Evolutionary conservation across 2,329 filamentous ascomycete genomes (phyloP), one percentile per base, ranked within the genome.

Genomic region (Neopestalotiopsis sp.): DNA sequence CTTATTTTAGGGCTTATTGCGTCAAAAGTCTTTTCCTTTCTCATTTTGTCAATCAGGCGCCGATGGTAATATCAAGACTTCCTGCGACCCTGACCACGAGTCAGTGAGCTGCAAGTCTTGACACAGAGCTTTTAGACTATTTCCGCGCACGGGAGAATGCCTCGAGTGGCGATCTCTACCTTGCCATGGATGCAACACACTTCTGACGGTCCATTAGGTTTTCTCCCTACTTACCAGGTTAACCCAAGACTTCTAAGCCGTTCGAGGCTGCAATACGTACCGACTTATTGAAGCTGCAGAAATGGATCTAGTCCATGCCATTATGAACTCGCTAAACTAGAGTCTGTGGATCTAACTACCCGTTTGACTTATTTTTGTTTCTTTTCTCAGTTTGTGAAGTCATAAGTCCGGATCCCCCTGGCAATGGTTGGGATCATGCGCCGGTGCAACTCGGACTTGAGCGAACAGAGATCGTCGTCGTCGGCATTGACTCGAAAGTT

Each of bases 21-120:
- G 45, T 52, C 45, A n/a, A 52, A 52, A 52, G 9, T 17, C 6
- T 20, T 52, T 49, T 49, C 17, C 42, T 49, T 52, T 52, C 45
- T 52, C 45, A 52, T 20, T 20, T 52, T 24, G 45, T 52, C 45
- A 17, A 52, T 52, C 45, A 20, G 14, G 17, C 45, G 45, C 45
- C 45, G 45, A 52, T 52, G 20, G 45, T 20, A 52, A 52, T 52
- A 52, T n/a, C 45, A 52, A 52, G 45, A n/a, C 45, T 52, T 52
- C 20, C n/a, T 52, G 14, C 45, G 45, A 20, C 17, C 45, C 45
- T 52, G 17, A 20, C 45, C 45, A 52, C 20, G 45, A 52, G 45
- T 52, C 45, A 52, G 45, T 52, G 45, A 52, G 45, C 45, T 52
- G 45, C 45, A 52, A 52, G 45, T 52, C n/a, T 17, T 52, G 45